Evolutionary conservation across 768 basidiomycete species (phyloP).

Genomic region (Hypsizygus marmoreus): DNA sequence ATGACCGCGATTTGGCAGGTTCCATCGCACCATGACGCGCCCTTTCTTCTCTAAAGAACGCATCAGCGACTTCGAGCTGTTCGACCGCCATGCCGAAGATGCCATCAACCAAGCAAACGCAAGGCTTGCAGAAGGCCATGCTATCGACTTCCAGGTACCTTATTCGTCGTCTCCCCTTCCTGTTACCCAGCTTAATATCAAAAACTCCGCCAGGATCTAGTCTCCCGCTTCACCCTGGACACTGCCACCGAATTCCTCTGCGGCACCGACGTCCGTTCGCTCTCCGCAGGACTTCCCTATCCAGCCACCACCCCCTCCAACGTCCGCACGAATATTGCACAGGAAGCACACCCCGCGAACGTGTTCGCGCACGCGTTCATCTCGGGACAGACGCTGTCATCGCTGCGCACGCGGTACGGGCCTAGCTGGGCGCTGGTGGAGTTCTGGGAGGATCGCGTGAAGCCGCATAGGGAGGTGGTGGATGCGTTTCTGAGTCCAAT

Average conservation of each 20-base stretch:
- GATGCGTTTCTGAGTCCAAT: constrained; percentile 56
- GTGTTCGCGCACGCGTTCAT: constrained; percentile 52
- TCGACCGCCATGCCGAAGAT: constrained; percentile 50
- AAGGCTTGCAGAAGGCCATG: constrained; percentile 45
- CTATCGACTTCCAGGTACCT: constrained; percentile 59
- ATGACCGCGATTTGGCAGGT: constrained; percentile 29
- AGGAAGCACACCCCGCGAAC: constrained; percentile 35
- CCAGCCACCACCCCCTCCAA: constrained; percentile 34
- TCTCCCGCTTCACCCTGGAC: constrained; percentile 60
- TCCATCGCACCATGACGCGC: constrained; percentile 60
- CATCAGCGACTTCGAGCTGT: constrained; percentile 56
- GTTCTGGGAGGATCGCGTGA: constrained; percentile 50
- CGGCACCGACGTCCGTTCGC: constrained; percentile 45
- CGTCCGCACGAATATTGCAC: constrained; percentile 9
- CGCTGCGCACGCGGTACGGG: constrained; percentile 42
- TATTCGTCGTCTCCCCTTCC: neutral
- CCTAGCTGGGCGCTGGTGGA: constrained; percentile 53
- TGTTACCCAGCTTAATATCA: neutral
- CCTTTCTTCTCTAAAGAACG: constrained; percentile 61
- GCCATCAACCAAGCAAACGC: constrained; percentile 45
- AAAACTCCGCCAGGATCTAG: constrained; percentile 42
- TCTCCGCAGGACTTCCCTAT: constrained; percentile 50
- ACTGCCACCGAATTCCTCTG: constrained; percentile 62
- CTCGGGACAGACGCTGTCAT: constrained; percentile 43
- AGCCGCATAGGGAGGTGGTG: constrained; percentile 46